phyloP scores from a whole-genome alignment of 2,329 filamentous ascomycete genomes.

The Cercospora berteroae region DNA sequence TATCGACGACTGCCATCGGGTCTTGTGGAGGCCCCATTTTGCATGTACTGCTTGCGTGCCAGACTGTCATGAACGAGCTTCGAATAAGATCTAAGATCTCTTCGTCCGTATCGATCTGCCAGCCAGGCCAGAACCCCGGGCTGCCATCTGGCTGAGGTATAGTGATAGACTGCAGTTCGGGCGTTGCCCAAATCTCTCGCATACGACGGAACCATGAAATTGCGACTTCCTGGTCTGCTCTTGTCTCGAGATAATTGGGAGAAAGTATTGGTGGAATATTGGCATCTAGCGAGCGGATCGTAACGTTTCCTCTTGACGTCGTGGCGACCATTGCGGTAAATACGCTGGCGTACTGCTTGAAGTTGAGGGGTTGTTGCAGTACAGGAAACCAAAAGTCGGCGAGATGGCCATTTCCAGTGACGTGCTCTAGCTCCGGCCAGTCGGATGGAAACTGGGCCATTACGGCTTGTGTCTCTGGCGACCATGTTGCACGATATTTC shows the following conservation, averaged over 20 bases:
- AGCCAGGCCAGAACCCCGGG: neutral
- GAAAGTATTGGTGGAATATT: neutral
- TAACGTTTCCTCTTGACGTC: too few species aligned
- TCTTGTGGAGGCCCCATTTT: constrained; percentile 7
- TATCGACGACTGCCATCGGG: constrained; percentile 3
- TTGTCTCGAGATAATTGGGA: neutral
- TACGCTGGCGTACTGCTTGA: too few species aligned
- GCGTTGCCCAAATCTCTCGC: neutral
- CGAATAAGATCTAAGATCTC: constrained; percentile 1
- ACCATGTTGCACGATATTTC: neutral
- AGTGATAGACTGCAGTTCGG: neutral
- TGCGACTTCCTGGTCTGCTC: neutral
- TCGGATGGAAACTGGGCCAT: neutral
- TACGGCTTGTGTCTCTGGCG: neutral
- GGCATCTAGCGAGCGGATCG: neutral
- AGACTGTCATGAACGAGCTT: neutral
- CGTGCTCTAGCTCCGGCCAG: neutral
- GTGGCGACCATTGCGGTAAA: too few species aligned
- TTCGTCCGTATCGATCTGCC: neutral
- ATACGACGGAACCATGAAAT: neutral
- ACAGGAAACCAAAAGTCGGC: neutral
- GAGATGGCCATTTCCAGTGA: neutral
- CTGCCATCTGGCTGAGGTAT: neutral
- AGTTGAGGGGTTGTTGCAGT: too few species aligned
- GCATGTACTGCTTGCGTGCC: constrained; percentile 12